Evolutionary conservation across 345 rosid genomes (phyloP).

Genomic region (Eucalyptus guilfoylei): DNA sequence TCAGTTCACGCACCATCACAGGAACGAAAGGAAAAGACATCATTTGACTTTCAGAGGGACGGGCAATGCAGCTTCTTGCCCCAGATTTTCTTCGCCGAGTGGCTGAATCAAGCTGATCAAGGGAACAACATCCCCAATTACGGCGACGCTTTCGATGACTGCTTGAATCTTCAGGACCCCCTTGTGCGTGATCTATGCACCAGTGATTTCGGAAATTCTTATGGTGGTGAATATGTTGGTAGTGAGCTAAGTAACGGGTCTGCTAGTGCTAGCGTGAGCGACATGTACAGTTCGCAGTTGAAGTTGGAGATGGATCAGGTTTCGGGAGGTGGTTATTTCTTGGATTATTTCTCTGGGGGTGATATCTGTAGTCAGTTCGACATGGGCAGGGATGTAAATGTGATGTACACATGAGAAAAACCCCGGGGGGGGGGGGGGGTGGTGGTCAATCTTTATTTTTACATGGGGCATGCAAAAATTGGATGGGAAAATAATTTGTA

Average conservation of each 20-base stretch:
- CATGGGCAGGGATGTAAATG: conserved; percentile 16
- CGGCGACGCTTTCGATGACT: background rate
- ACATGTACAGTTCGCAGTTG: conserved; percentile 31
- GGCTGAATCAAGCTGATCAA: background rate
- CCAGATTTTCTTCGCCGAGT: conserved; percentile 3
- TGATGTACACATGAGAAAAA: background rate
- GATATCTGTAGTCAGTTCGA: conserved; percentile 23
- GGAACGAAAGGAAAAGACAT: background rate
- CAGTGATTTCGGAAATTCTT: conserved; percentile 2
- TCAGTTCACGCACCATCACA: background rate
- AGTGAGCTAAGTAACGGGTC: background rate
- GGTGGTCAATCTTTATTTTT: background rate
- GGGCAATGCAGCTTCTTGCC: background rate
- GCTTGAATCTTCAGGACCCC: conserved; percentile 10
- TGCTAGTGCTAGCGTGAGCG: conserved; percentile 7
- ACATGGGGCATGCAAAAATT: background rate
- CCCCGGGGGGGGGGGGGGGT: too few species aligned
- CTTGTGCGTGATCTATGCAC: background rate
- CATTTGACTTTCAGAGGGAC: background rate
- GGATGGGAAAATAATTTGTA: background rate
- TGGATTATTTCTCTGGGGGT: conserved; percentile 19
- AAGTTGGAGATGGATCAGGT: conserved; percentile 29
- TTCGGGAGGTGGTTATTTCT: conserved; percentile 20
- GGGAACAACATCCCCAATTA: background rate
- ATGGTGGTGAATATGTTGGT: background rate